Evolutionary conservation across 108 stramenopile species (phyloP).

Genomic region (Skeletonema menzelii): DNA sequence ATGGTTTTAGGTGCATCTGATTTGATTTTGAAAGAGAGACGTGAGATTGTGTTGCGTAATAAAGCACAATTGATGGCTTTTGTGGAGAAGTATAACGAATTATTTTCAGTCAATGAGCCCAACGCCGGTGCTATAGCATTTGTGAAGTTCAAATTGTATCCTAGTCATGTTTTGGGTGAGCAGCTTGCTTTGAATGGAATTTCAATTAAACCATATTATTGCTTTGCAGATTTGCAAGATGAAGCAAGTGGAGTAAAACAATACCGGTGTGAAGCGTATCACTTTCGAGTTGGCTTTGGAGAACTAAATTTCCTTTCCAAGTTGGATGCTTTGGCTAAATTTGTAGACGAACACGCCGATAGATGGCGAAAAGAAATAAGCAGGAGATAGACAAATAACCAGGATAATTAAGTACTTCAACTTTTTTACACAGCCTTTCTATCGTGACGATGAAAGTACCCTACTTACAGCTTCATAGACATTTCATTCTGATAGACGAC

Average conservation of each 20-base stretch:
- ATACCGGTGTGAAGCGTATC: conserved; percentile 24
- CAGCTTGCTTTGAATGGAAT: conserved; percentile 57
- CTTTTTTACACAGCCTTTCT: too few species aligned
- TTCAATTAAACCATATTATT: conserved; percentile 79
- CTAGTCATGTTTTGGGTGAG: conserved; percentile 55
- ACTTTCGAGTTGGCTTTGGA: conserved; percentile 79
- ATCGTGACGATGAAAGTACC: neutral
- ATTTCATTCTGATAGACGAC: neutral
- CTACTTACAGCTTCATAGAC: neutral
- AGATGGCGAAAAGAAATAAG: conserved; percentile 42
- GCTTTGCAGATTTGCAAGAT: conserved; percentile 45
- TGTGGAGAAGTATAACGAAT: conserved; percentile 54
- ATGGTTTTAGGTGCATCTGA: conserved; percentile 66
- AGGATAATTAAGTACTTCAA: neutral
- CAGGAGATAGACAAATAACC: neutral
- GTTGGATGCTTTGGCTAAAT: conserved; percentile 50
- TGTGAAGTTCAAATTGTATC: conserved; percentile 54
- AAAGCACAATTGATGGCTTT: conserved; percentile 52
- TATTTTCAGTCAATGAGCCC: conserved; percentile 60
- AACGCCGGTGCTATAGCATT: conserved; percentile 78
- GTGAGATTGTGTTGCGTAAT: conserved; percentile 58
- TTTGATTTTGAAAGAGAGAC: conserved; percentile 48
- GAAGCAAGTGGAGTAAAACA: neutral
- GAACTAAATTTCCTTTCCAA: conserved; percentile 61
- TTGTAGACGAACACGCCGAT: conserved; percentile 51